Percentiles rank a stretch among this genome's conserved stretches.
These are phyloP conservation scores for Peniophora sp. DNA, from an alignment of 1,284 basidiomycete genomes.

Conservation along the genomic window DNA sequence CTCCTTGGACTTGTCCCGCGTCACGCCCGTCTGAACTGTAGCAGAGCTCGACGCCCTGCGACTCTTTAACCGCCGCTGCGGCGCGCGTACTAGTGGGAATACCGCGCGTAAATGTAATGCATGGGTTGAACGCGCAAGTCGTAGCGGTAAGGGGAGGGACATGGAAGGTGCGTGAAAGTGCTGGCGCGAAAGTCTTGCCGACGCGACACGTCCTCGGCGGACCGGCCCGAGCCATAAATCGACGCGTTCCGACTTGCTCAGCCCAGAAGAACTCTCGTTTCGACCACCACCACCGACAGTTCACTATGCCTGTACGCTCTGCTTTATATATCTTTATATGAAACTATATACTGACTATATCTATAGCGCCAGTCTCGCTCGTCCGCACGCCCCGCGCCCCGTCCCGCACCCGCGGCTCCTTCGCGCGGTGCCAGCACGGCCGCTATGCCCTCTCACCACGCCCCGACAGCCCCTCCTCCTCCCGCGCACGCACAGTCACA, in stretches of 20 bases:
- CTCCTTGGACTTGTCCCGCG: too few relatives aligned
- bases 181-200: background rate
- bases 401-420: constrained; percentile 29
- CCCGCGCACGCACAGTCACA: constrained; percentile 36
- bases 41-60: background rate
- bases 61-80: background rate
- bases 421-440: constrained; percentile 30
- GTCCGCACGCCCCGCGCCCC: constrained; percentile 36
- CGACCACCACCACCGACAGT: constrained; percentile 5
- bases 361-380: constrained; percentile 48
- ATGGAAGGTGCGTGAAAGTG: constrained; percentile 1
- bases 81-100: background rate
- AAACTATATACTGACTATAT: constrained; percentile 15
- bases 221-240: background rate
- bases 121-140: constrained; percentile 1
- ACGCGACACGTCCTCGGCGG: background rate
- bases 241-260: background rate
- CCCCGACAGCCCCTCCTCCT: constrained; percentile 24
- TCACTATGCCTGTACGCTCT: constrained; percentile 53
- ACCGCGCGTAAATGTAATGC: background rate
- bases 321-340: background rate
- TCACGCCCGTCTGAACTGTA: background rate
- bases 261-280: background rate
- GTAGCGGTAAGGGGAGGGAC: background rate
- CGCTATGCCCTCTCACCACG: constrained; percentile 28